Conservation (phyloP, 257 asterid species). For the Ilex asprella region DNA sequence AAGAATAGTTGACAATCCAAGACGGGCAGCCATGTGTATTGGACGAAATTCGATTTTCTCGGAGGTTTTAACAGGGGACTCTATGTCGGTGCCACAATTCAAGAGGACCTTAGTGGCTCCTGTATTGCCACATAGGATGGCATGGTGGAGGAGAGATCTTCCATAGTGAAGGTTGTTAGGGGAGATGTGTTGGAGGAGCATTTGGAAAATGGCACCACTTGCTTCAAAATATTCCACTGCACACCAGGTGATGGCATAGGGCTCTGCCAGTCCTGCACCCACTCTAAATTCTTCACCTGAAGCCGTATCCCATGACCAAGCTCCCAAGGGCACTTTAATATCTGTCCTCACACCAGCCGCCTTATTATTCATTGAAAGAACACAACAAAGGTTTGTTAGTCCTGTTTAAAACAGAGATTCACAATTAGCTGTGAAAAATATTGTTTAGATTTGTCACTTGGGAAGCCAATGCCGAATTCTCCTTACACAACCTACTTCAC, state of each 20-base stretch:
- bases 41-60: constrained; percentile 42
- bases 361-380: constrained; percentile 16
- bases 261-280: constrained; percentile 80
- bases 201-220: constrained; percentile 53
- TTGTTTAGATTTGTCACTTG: no score
- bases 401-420: constrained; percentile 5
- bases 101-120: constrained; percentile 48
- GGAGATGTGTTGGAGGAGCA: constrained; percentile 46
- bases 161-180: constrained; percentile 36
- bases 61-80: constrained; percentile 45
- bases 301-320: constrained; percentile 83
- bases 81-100: constrained; percentile 41
- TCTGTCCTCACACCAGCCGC: constrained; percentile 68
- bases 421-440: not conserved
- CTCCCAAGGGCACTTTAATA: constrained; percentile 57
- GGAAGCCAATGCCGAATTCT: no score
- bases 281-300: constrained; percentile 80
- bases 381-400: constrained; percentile 4
- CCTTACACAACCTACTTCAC: no score
- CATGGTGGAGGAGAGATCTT: constrained; percentile 73
- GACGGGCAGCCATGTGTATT: constrained; percentile 67
- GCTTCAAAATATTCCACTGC: constrained; percentile 78
- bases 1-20: constrained; percentile 43
- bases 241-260: constrained; percentile 71
- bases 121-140: constrained; percentile 53